Percentiles rank a stretch among this genome's conserved stretches.
Evolutionary conservation across 2,329 filamentous ascomycete species (phyloP).

Genomic region (Onygena corvina): DNA sequence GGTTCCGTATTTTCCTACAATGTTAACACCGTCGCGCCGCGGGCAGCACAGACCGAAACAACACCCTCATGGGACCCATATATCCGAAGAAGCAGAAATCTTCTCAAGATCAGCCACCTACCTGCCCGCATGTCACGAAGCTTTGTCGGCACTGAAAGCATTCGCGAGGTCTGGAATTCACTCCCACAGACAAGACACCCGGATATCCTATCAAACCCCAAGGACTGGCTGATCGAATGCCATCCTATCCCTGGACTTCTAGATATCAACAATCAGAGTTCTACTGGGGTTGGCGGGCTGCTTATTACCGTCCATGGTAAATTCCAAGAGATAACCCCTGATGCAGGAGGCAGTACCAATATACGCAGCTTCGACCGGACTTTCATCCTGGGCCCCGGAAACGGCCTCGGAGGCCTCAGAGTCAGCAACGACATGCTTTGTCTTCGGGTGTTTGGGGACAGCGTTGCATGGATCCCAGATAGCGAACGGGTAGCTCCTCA

Average conservation of each 20-base stretch:
- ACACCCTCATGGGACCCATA: constrained; percentile 55
- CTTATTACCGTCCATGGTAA: constrained; percentile 71
- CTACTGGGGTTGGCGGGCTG: constrained; percentile 61
- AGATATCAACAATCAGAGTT: constrained; percentile 53
- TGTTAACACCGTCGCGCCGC: constrained; percentile 52
- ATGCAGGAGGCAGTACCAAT: constrained; percentile 46
- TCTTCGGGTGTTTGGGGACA: constrained; percentile 54
- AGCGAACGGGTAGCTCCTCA: constrained; percentile 17
- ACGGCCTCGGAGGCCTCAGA: constrained; percentile 52
- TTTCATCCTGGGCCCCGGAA: constrained; percentile 66
- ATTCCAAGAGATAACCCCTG: constrained; percentile 59
- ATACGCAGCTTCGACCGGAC: constrained; percentile 68
- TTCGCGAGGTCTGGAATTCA: constrained; percentile 55
- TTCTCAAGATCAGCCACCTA: constrained; percentile 54
- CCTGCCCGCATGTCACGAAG: constrained; percentile 53
- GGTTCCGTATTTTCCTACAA: constrained; percentile 63
- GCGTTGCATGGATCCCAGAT: constrained; percentile 41
- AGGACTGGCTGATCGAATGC: constrained; percentile 74
- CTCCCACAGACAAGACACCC: constrained; percentile 66
- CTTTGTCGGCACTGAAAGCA: constrained; percentile 52
- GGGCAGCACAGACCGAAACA: constrained; percentile 38
- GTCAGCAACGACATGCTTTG: constrained; percentile 71
- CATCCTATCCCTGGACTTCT: constrained; percentile 59
- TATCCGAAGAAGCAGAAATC: constrained; percentile 65
- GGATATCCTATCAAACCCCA: constrained; percentile 51